These are phyloP conservation scores for Tetratostichococcus sp. DNA, from an alignment of 139 green algal species.

Conservation along the genomic window DNA sequence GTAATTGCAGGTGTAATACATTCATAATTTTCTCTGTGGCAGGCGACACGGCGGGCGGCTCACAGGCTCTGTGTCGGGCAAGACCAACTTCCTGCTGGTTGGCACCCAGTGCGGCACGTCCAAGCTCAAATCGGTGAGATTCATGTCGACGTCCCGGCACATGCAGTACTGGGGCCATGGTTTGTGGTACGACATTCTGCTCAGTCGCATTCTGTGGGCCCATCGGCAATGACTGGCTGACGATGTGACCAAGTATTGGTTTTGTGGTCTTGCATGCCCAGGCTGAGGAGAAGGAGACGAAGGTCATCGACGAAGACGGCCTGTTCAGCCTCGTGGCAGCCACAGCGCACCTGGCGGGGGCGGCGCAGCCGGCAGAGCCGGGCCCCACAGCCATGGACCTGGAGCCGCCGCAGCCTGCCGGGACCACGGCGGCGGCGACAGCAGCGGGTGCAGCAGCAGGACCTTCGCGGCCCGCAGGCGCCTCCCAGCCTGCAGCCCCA, in stretches of 20 bases:
- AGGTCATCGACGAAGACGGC: constrained; percentile 83
- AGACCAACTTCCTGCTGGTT: constrained; percentile 83
- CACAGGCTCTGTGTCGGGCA: constrained; percentile 72
- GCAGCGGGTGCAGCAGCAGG: not conserved
- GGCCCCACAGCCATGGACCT: not conserved
- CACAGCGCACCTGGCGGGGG: constrained; percentile 13
- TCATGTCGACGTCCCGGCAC: too few species aligned
- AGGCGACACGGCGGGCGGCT: constrained; percentile 65
- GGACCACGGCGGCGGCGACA: not conserved
- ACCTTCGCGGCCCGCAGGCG: not conserved
- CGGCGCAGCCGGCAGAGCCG: not conserved
- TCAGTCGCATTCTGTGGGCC: too few species aligned
- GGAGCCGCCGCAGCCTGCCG: not conserved
- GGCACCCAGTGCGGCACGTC: constrained; percentile 56
- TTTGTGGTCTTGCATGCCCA: not conserved
- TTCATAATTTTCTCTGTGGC: too few species aligned
- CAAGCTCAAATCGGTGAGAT: constrained; percentile 50
- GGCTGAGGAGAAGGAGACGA: constrained; percentile 54
- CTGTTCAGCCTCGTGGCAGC: constrained; percentile 73
- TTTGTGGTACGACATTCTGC: too few species aligned
- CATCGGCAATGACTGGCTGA: too few species aligned
- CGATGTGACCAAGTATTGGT: too few species aligned
- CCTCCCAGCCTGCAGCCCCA: not conserved
- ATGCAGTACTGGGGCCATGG: not conserved
- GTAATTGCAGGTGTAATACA: too few species aligned